phyloP scores from a whole-genome alignment of 2,329 filamentous ascomycete genomes.

The Pyricularia pennisetigena region DNA sequence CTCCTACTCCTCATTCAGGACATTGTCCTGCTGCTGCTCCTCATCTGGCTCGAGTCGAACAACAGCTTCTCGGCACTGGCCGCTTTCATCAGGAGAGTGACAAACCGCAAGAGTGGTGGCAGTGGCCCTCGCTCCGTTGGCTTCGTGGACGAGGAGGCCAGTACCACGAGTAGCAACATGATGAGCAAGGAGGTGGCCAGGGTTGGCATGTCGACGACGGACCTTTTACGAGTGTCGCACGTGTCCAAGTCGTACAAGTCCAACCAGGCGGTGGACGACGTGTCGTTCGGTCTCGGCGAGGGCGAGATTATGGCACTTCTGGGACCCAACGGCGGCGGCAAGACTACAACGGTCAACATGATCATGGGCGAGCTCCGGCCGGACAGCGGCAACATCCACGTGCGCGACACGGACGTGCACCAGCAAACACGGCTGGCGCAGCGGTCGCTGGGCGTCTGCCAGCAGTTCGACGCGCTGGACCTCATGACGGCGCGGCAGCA shows the following conservation, averaged over 20 bases:
- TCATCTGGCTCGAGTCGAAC: conserved; percentile 76
- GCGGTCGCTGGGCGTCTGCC: conserved; percentile 78
- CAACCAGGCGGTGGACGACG: conserved; percentile 73
- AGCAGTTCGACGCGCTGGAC: conserved; percentile 81
- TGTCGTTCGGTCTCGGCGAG: conserved; percentile 70
- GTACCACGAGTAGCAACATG: not conserved
- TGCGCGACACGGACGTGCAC: conserved; percentile 70
- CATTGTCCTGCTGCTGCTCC: conserved; percentile 56
- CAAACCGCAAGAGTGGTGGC: conserved; percentile 15
- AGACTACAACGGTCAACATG: conserved; percentile 80
- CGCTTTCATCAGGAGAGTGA: conserved; percentile 19
- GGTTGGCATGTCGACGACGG: conserved; percentile 16
- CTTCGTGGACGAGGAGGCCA: conserved; percentile 41
- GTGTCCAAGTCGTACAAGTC: conserved; percentile 70
- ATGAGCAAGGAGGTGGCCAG: not conserved
- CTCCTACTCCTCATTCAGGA: conserved; percentile 72
- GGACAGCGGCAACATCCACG: conserved; percentile 67
- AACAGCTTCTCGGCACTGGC: conserved; percentile 41
- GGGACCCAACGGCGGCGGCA: conserved; percentile 86
- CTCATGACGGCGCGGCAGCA: conserved; percentile 85
- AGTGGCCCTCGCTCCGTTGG: conserved; percentile 9
- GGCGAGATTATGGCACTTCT: conserved; percentile 83
- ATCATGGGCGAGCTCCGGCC: conserved; percentile 79
- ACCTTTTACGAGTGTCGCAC: conserved; percentile 73
- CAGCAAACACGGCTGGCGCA: conserved; percentile 62